Conservation (phyloP, 2,329 filamentous ascomycete genomes). For the Magnaporthiopsis poae region DNA sequence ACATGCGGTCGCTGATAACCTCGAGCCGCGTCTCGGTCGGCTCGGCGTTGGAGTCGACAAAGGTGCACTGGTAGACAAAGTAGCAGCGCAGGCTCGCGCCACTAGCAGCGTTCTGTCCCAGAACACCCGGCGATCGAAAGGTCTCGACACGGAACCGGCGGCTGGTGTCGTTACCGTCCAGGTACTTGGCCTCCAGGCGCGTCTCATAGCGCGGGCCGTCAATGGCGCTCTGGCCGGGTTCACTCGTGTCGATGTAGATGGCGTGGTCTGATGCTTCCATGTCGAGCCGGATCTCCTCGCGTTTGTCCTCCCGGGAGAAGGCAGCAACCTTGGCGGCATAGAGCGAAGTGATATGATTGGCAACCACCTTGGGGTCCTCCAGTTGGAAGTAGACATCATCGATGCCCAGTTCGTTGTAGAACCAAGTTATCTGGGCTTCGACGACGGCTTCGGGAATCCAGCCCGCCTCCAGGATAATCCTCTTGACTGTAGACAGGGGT, state of each 20-base stretch:
- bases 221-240: slow-evolving; percentile 67
- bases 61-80: slow-evolving; percentile 95
- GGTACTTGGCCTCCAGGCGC: slow-evolving; percentile 87
- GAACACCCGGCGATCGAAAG: slow-evolving; percentile 78
- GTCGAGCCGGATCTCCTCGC: slow-evolving; percentile 85
- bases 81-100: slow-evolving; percentile 89
- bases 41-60: slow-evolving; percentile 63
- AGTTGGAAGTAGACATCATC: slow-evolving; percentile 98
- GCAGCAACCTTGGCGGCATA: slow-evolving; percentile 96
- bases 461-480: slow-evolving; percentile 63
- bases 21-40: slow-evolving; percentile 80
- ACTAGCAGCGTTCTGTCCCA: slow-evolving; percentile 54
- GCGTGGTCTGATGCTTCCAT: slow-evolving; percentile 93
- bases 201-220: slow-evolving; percentile 85
- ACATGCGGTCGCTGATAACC: slow-evolving; percentile 83
- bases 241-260: slow-evolving; percentile 96
- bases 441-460: slow-evolving; percentile 81
- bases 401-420: slow-evolving; percentile 90
- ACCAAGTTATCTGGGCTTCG: slow-evolving; percentile 83
- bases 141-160: slow-evolving; percentile 90
- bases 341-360: slow-evolving; percentile 87
- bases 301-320: slow-evolving; percentile 84
- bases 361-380: slow-evolving; percentile 75
- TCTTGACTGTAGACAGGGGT: slow-evolving; percentile 53
- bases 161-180: slow-evolving; percentile 64